These are phyloP conservation scores for Escovopsis sp. DNA, from an alignment of 2,329 filamentous ascomycete species.

Conservation along the genomic window DNA sequence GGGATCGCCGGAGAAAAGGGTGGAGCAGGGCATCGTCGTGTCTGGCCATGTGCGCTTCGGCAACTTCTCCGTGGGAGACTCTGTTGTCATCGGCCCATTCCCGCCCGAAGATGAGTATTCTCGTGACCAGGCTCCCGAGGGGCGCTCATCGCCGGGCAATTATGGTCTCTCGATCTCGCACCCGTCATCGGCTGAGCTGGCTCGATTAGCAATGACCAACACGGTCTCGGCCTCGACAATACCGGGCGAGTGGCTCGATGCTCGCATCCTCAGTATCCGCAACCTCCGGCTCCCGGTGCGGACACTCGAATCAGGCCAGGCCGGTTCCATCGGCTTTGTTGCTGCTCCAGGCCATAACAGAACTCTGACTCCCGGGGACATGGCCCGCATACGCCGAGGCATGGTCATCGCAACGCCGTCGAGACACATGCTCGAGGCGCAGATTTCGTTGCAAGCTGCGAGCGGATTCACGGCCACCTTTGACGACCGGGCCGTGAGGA, in stretches of 20 bases:
- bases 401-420: constrained; percentile 63
- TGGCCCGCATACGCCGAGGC: constrained; percentile 51
- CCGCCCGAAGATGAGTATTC: constrained; percentile 38
- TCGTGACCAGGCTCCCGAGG: constrained; percentile 23
- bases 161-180: constrained; percentile 38
- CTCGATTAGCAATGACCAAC: constrained; percentile 37
- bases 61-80: constrained; percentile 61
- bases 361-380: constrained; percentile 6
- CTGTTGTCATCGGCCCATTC: constrained; percentile 68
- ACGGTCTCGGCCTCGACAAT: constrained; percentile 35
- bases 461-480: constrained; percentile 62
- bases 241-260: constrained; percentile 62
- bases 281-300: constrained; percentile 76
- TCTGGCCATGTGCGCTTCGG: constrained; percentile 77
- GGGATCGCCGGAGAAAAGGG: constrained; percentile 5
- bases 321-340: constrained; percentile 73
- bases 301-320: constrained; percentile 63
- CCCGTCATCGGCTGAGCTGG: constrained; percentile 37
- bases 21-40: constrained; percentile 53
- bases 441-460: constrained; percentile 46
- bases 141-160: constrained; percentile 31
- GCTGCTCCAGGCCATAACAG: constrained; percentile 25
- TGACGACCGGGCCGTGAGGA: constrained; percentile 43
- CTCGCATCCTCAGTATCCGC: constrained; percentile 71
- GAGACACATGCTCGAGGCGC: constrained; percentile 40